These are phyloP conservation scores for Aspergillus aculeatus DNA, from an alignment of 2,329 filamentous ascomycete species.

Conservation along the genomic window DNA sequence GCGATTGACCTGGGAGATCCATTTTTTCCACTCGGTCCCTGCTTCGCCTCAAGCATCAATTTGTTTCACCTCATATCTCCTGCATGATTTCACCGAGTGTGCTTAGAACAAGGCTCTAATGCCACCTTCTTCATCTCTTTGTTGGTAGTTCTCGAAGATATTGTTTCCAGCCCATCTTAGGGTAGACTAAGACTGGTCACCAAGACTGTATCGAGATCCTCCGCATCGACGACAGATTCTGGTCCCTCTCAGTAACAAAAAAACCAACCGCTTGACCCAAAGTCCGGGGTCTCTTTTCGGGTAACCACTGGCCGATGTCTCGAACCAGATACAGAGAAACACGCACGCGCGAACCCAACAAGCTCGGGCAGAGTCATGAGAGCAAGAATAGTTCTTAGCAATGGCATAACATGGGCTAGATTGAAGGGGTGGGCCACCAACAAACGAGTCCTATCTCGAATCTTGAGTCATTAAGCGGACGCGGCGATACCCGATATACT, in stretches of 20 bases:
- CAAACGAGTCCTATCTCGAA: conserved; percentile 47
- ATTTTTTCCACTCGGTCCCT: conserved; percentile 47
- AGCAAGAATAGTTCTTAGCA: conserved; percentile 58
- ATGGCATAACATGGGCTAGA: conserved; percentile 61
- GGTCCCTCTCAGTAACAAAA: conserved; percentile 58
- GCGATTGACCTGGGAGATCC: conserved; percentile 46
- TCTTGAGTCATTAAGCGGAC: conserved; percentile 46
- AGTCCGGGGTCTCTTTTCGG: conserved; percentile 54
- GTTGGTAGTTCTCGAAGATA: conserved; percentile 60
- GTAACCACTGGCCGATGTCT: conserved; percentile 49
- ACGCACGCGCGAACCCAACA: conserved; percentile 34
- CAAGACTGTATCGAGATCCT: conserved; percentile 55
- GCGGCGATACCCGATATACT: conserved; percentile 59
- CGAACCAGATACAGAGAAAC: conserved; percentile 34
- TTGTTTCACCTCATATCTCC: conserved; percentile 53
- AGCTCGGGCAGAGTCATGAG: conserved; percentile 39
- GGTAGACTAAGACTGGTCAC: conserved; percentile 48
- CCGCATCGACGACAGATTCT: conserved; percentile 52
- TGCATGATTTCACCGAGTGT: conserved; percentile 59
- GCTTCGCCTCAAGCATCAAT: conserved; percentile 37
- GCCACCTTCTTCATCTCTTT: conserved; percentile 56
- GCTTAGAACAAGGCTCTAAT: conserved; percentile 51
- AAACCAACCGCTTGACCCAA: conserved; percentile 60
- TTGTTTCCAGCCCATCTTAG: conserved; percentile 57
- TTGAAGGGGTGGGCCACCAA: conserved; percentile 63